Conservation (phyloP, 257 asterid species). For the Nicotiana undulata region DNA sequence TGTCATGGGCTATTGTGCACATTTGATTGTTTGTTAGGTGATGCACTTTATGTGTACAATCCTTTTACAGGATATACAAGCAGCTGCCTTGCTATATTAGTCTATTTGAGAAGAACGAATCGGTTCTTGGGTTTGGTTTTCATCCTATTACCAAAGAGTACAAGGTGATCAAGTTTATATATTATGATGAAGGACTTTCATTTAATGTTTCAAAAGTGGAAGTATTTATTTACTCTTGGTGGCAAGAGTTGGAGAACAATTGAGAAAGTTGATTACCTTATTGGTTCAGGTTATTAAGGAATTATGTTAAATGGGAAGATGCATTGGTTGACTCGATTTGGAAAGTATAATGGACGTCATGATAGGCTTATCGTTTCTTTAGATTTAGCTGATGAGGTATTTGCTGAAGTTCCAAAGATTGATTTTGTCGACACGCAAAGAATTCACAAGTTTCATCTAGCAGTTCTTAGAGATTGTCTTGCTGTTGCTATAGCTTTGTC, state of each 20-base stretch:
- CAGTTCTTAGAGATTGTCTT: conserved; percentile 21
- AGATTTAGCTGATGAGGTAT: conserved; percentile 20
- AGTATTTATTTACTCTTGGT: conserved; percentile 9
- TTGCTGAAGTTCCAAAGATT: conserved; percentile 5
- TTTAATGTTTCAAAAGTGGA: conserved; percentile 23
- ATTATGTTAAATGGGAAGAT: conserved; percentile 5
- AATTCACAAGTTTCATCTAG: conserved; percentile 18
- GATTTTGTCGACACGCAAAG: neutral
- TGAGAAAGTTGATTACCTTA: conserved; percentile 7
- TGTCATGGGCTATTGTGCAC: conserved; percentile 32
- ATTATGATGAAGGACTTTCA: neutral
- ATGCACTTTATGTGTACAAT: conserved; percentile 26
- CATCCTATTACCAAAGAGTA: too few relatives aligned
- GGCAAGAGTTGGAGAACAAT: conserved; percentile 1
- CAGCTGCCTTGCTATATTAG: conserved; percentile 22
- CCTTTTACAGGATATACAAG: conserved; percentile 33
- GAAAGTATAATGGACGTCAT: neutral
- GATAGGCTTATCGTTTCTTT: conserved; percentile 14
- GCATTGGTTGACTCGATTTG: conserved; percentile 7
- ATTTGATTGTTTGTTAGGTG: conserved; percentile 6
- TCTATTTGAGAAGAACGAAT: neutral
- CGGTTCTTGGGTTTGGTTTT: conserved; percentile 19
- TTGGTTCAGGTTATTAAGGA: neutral
- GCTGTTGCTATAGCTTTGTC: conserved; percentile 9
- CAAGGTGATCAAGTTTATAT: conserved; percentile 26